Evolutionary conservation across 257 asterid species (phyloP).

Genomic region (Lithospermum erythrorhizon): DNA sequence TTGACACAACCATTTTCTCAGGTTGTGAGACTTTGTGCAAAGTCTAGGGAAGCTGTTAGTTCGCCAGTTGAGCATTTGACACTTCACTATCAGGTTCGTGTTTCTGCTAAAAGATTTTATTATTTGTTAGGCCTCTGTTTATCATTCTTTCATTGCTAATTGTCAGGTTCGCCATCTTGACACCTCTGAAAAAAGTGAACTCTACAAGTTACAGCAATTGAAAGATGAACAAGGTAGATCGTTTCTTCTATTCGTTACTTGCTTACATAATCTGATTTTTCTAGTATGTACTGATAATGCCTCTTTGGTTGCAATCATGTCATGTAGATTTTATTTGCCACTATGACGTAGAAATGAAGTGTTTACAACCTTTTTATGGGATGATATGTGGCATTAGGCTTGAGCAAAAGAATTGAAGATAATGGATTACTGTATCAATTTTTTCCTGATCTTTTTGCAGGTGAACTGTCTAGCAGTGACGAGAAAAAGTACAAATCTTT

Average conservation of each 20-base stretch:
- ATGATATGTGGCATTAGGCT: not conserved
- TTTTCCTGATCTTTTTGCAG: constrained; percentile 24
- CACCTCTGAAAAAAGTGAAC: constrained; percentile 97
- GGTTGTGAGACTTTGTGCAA: constrained; percentile 98
- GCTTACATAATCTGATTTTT: not conserved
- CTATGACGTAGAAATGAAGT: not conserved
- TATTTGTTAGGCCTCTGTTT: not conserved
- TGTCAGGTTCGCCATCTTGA: constrained; percentile 95
- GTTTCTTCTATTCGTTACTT: not conserved
- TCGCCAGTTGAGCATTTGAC: constrained; percentile 97
- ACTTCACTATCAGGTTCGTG: constrained; percentile 87
- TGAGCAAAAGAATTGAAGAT: not conserved
- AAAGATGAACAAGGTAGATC: constrained; percentile 94
- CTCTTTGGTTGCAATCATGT: not conserved
- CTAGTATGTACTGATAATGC: constrained; percentile 1
- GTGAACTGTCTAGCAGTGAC: constrained; percentile 93
- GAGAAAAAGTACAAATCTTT: constrained; percentile 90
- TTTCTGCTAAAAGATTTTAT: not conserved
- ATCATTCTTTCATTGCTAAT: constrained; percentile 9
- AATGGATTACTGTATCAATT: not conserved
- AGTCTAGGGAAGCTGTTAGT: constrained; percentile 98
- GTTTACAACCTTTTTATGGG: not conserved
- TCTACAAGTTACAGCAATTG: constrained; percentile 88
- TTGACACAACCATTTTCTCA: constrained; percentile 13
- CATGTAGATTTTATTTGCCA: not conserved